Conservation (phyloP, 1,139 yeast species). For the Arxiozyma bovina region DNA sequence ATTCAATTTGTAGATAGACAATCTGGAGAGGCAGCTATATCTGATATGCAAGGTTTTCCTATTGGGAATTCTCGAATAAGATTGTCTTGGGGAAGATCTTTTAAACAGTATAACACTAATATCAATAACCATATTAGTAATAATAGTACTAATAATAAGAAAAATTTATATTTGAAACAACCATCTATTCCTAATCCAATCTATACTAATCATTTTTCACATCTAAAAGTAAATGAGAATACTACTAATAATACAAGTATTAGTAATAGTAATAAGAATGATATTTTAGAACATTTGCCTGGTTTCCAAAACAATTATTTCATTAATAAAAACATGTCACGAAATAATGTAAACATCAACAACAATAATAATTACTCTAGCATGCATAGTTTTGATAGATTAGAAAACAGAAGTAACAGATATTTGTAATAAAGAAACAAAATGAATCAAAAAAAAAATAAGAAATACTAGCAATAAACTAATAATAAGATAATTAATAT, state of each 20-base stretch:
- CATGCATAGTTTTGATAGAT: conserved; percentile 14
- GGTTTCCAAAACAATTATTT: conserved; percentile 4
- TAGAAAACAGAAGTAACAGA: conserved; percentile 25
- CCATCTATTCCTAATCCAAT: neutral
- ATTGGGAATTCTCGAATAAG: conserved; percentile 61
- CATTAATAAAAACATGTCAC: neutral
- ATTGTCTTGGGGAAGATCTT: conserved; percentile 60
- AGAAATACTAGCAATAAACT: neutral
- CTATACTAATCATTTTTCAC: neutral
- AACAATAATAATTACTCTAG: neutral
- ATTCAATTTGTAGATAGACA: conserved; percentile 54
- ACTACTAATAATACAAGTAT: neutral
- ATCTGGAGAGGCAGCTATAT: conserved; percentile 65
- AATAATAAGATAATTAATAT: neutral
- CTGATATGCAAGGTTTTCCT: conserved; percentile 64
- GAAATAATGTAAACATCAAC: neutral
- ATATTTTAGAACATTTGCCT: neutral
- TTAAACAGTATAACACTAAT: conserved; percentile 5
- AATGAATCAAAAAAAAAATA: too few species aligned
- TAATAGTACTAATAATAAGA: neutral
- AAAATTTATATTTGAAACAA: neutral
- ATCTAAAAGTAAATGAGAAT: neutral
- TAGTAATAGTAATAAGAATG: neutral
- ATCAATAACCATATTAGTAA: too few species aligned
- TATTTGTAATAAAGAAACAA: conserved; percentile 10